Conservation (phyloP, 2,329 filamentous ascomycete genomes). For the Paramyrothecium roridum region DNA sequence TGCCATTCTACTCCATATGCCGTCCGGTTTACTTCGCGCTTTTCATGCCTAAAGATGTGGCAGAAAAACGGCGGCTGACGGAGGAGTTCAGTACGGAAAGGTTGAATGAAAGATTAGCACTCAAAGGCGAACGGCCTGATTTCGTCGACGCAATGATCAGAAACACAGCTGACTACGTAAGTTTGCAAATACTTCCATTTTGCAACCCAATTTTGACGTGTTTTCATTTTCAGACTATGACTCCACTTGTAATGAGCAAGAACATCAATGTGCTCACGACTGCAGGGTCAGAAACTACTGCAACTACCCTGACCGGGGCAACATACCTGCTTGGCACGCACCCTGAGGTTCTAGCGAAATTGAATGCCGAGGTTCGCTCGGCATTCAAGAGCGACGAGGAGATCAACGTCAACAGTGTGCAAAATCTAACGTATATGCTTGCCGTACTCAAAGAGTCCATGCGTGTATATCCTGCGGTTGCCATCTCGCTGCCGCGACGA, state of each 20-base stretch:
- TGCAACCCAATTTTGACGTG: background rate
- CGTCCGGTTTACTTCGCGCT: too few relatives aligned
- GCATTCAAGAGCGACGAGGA: conserved; percentile 7
- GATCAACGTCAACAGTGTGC: too few relatives aligned
- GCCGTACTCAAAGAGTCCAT: too few relatives aligned
- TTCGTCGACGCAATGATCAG: background rate
- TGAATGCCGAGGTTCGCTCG: conserved; percentile 28
- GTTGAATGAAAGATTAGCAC: too few relatives aligned
- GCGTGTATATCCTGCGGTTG: too few relatives aligned
- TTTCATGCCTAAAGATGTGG: background rate
- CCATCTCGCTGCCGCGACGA: too few relatives aligned
- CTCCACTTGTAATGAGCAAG: conserved; percentile 2
- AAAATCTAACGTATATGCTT: too few relatives aligned
- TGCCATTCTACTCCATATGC: too few relatives aligned
- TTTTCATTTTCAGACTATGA: background rate
- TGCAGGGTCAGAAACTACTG: conserved; percentile 29
- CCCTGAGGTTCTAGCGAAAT: conserved; percentile 21
- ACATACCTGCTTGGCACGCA: conserved; percentile 25
- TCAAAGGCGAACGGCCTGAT: background rate
- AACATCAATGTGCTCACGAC: conserved; percentile 15
- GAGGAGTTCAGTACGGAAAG: too few relatives aligned
- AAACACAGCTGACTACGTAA: background rate
- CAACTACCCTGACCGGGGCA: conserved; percentile 20
- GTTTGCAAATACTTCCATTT: background rate
- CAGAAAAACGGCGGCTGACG: too few relatives aligned